Evolutionary conservation across 2,329 filamentous ascomycete genomes (phyloP).

Genomic region (Tolypocladium inflatum): DNA sequence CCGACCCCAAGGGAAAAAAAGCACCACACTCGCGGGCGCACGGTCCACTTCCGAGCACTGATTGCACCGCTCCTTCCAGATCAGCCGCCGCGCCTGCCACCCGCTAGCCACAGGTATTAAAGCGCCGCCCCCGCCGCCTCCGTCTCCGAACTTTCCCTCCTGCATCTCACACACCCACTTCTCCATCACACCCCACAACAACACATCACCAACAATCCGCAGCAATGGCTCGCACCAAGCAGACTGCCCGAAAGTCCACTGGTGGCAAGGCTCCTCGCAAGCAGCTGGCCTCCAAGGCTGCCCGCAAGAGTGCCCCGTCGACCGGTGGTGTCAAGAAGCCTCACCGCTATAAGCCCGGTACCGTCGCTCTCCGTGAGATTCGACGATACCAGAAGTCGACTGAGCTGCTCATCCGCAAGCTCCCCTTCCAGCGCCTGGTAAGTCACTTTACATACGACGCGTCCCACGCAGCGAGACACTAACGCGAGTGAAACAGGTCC

Average conservation of each 20-base stretch:
- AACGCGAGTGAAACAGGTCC: constrained; percentile 43
- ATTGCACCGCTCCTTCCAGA: constrained; percentile 14
- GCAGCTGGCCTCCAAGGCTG: constrained; percentile 97
- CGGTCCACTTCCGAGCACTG: constrained; percentile 6
- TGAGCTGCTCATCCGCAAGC: constrained; percentile 91
- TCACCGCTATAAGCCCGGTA: constrained; percentile 83
- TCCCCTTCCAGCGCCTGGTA: constrained; percentile 93
- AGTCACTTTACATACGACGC: constrained; percentile 13
- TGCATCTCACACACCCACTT: constrained; percentile 30
- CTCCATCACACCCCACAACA: constrained; percentile 15
- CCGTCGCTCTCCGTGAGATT: constrained; percentile 96
- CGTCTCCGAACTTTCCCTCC: constrained; percentile 25
- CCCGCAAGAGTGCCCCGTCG: constrained; percentile 94
- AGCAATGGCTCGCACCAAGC: constrained; percentile 57
- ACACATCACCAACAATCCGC: constrained; percentile 25
- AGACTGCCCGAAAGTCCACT: constrained; percentile 66
- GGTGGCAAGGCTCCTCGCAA: constrained; percentile 77
- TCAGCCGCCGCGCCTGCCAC: constrained; percentile 24
- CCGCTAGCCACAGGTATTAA: constrained; percentile 28
- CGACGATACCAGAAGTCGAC: constrained; percentile 97
- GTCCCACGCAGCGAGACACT: neutral
- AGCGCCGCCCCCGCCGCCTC: constrained; percentile 33
- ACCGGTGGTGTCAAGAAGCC: constrained; percentile 97
- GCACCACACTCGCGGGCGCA: constrained; percentile 12
- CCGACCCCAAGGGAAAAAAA: neutral